phyloP scores from a whole-genome alignment of 192 early-diverging fungal genomes.

The Coemansia sp. region DNA sequence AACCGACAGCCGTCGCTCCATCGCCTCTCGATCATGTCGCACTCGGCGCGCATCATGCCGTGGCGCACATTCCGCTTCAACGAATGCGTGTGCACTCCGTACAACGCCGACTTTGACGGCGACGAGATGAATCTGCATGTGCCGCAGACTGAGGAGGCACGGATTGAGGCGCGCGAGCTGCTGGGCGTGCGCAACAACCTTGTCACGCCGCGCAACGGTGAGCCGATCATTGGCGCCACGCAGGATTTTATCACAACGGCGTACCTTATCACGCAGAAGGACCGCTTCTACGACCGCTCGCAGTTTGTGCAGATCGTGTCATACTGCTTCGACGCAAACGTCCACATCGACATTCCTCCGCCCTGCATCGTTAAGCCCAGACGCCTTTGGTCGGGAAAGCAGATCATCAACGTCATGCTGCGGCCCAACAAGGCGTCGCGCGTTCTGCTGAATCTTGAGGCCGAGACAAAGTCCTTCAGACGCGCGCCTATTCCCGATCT shows the following conservation, averaged over 20 bases:
- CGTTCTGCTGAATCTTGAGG: slow-evolving; percentile 83
- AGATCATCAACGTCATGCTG: slow-evolving; percentile 87
- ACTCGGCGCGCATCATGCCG: slow-evolving; percentile 85
- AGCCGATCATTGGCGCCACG: slow-evolving; percentile 96
- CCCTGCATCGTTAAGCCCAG: slow-evolving; percentile 90
- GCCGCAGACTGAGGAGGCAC: slow-evolving; percentile 98
- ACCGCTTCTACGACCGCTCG: slow-evolving; percentile 91
- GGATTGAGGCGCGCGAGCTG: slow-evolving; percentile 91
- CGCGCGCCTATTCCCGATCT: slow-evolving; percentile 66
- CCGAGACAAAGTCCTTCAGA: slow-evolving; percentile 76
- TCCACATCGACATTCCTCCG: slow-evolving; percentile 88
- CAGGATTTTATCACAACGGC: slow-evolving; percentile 99
- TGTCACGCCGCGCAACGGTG: slow-evolving; percentile 97
- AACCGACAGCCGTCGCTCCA: slow-evolving; percentile 99
- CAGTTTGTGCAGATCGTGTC: slow-evolving; percentile 92
- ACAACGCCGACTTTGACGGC: slow-evolving; percentile 99
- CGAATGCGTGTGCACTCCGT: slow-evolving; percentile 99
- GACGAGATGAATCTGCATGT: slow-evolving; percentile 99
- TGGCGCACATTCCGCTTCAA: slow-evolving; percentile 99
- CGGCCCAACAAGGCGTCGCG: slow-evolving; percentile 72
- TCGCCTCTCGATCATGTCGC: slow-evolving; percentile 95
- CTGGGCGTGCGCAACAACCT: slow-evolving; percentile 98
- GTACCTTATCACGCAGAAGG: slow-evolving; percentile 90
- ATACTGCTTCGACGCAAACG: slow-evolving; percentile 84
- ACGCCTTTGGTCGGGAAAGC: slow-evolving; percentile 95